Percentiles rank a stretch among this genome's conserved stretches.
Evolutionary conservation across 495 filamentous ascomycete species (phyloP).

Genomic region (Neurospora sp.): DNA sequence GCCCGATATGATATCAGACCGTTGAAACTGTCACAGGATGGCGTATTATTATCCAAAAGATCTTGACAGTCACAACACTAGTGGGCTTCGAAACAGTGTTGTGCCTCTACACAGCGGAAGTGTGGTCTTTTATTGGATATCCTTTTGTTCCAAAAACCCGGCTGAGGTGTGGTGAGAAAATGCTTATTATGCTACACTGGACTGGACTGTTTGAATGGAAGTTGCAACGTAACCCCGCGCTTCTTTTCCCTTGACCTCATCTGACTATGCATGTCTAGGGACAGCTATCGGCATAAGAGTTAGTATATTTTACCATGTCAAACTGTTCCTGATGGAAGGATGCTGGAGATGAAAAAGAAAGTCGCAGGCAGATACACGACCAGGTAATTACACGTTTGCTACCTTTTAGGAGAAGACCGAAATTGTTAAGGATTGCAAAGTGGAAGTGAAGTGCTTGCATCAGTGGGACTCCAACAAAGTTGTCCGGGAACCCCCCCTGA

Average conservation of each 20-base stretch:
- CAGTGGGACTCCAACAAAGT: not conserved
- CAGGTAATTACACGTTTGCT: not conserved
- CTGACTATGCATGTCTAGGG: not conserved
- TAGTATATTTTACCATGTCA: not conserved
- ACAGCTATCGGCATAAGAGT: not conserved
- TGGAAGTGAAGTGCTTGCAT: not conserved
- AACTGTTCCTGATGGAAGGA: not conserved
- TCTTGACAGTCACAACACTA: not conserved
- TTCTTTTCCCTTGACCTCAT: not conserved
- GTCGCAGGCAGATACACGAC: not conserved
- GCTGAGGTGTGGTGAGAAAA: not conserved
- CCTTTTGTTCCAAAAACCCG: not conserved
- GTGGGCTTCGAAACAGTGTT: not conserved
- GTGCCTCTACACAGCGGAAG: not conserved
- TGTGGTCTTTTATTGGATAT: not conserved
- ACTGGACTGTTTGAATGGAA: not conserved
- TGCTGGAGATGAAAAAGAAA: not conserved
- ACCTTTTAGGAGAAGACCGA: not conserved
- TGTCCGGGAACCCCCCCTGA: not conserved
- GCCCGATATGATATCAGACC: not conserved
- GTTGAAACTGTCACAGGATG: not conserved
- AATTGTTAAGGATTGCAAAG: not conserved
- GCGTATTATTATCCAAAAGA: not conserved
- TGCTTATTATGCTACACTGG: not conserved
- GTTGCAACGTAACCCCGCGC: not conserved